phyloP scores from a whole-genome alignment of 192 early-diverging fungal species.

The Umbelopsis isabellina region DNA sequence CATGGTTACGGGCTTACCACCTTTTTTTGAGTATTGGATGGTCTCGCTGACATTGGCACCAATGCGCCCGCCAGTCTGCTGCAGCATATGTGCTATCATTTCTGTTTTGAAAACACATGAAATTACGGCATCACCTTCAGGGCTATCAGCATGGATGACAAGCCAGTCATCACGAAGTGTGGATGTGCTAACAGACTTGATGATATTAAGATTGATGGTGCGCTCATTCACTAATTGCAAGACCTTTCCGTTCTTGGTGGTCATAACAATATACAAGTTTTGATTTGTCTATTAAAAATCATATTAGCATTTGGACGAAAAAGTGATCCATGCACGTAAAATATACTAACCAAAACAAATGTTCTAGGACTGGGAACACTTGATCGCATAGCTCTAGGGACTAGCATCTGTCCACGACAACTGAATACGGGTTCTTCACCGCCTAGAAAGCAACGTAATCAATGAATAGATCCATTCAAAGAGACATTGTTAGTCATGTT shows the following conservation, averaged over 20 bases:
- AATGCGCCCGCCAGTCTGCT: conserved; percentile 60
- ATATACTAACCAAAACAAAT: conserved; percentile 60
- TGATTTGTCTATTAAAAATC: conserved; percentile 55
- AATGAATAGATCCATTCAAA: neutral
- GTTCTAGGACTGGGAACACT: conserved; percentile 71
- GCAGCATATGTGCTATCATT: conserved; percentile 63
- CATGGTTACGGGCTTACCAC: conserved; percentile 67
- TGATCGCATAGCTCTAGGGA: conserved; percentile 73
- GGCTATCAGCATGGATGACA: conserved; percentile 61
- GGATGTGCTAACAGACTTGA: conserved; percentile 67
- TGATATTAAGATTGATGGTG: conserved; percentile 53
- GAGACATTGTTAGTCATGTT: neutral
- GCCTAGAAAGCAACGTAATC: conserved; percentile 23
- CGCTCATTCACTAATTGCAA: conserved; percentile 57
- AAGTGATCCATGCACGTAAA: neutral
- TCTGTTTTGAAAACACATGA: conserved; percentile 77
- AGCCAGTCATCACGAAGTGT: conserved; percentile 76
- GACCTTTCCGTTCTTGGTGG: conserved; percentile 57
- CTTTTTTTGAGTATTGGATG: conserved; percentile 75
- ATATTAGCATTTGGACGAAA: neutral
- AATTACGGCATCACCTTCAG: conserved; percentile 65
- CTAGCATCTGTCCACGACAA: conserved; percentile 59
- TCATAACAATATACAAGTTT: conserved; percentile 61
- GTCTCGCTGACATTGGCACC: conserved; percentile 57
- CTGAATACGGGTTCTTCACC: conserved; percentile 66